Base-by-base conservation (phyloP, 2,329 filamentous ascomycete genomes). In the Xylariaceae sp. region DNA sequence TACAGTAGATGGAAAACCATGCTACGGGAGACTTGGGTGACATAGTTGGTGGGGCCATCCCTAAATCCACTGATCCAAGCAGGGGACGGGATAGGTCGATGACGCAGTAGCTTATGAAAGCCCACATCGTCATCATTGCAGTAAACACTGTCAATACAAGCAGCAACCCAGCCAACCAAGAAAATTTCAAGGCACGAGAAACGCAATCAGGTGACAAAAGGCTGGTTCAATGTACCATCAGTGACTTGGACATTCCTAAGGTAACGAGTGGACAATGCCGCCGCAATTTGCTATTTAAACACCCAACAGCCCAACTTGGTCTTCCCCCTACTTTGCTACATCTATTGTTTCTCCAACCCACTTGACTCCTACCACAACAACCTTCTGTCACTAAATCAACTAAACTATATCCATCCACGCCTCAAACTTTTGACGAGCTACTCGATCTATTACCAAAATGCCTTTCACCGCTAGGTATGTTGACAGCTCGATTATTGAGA, bases 391-490 rank as follows among this genome's bases (percentile, higher is more conserved):
- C n/a, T n/a, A n/a, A n/a, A n/a, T n/a, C n/a, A n/a, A n/a, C n/a
- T n/a, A n/a, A n/a, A n/a, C n/a, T n/a, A n/a, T n/a, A 45, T 29
- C 6, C 23, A 37, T 23, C 21, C 21, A 45, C 21, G 17, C 16
- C 11, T 45, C 17, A n/a, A 39, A 2, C 34, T n/a, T 21, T 39
- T 43, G n/a, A 45, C 33, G 3, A 12, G 39, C 21, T 33, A 48
- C 34, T n/a, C n/a, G 16, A 31, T 17, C 9, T 16, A 52, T 36
- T 33, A 11, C 29, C 48, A 64, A 51, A 63, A 86, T 86, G 83
- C 72, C 83, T 77, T 82, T 85, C 80, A 86, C 83, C 69, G 78
- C 75, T 47, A 84, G 80, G 82, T 84, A 80, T 74, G 79, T 61
- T 58, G 50, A 14, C 21, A 29, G 31, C 16, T 23, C 23, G 14